Percentiles rank a stretch among this genome's conserved stretches.
These are phyloP conservation scores for Claviceps pusilla DNA, from an alignment of 2,329 filamentous ascomycete genomes.

Conservation along the genomic window DNA sequence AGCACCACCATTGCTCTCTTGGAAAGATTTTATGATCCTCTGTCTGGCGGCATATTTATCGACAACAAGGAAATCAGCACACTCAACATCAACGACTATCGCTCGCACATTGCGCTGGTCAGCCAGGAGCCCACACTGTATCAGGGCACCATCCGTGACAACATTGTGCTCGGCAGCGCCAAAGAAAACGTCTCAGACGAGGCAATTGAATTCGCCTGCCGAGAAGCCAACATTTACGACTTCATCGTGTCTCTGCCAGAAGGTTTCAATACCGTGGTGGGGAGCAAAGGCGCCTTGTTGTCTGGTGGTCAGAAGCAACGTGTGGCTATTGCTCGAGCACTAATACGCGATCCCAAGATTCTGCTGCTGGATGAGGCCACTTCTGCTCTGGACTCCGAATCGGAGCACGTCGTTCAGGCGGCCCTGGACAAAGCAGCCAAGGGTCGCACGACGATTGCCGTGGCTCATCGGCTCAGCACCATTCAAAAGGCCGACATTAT, in stretches of 20 bases:
- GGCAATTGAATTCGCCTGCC: slow-evolving; percentile 62
- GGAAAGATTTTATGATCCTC: slow-evolving; percentile 87
- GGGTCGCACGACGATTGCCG: slow-evolving; percentile 80
- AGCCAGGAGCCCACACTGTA: slow-evolving; percentile 91
- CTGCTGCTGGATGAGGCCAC: slow-evolving; percentile 74
- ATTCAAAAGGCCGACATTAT: slow-evolving; percentile 92
- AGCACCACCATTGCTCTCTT: slow-evolving; percentile 82
- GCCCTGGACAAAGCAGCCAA: slow-evolving; percentile 70
- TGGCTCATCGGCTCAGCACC: slow-evolving; percentile 80
- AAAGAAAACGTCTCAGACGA: slow-evolving; percentile 54
- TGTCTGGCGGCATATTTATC: slow-evolving; percentile 63
- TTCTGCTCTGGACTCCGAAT: slow-evolving; percentile 59
- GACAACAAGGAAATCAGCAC: slow-evolving; percentile 70
- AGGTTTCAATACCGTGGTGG: slow-evolving; percentile 72
- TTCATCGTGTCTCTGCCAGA: slow-evolving; percentile 79
- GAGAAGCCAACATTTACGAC: slow-evolving; percentile 83
- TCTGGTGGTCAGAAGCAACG: slow-evolving; percentile 92
- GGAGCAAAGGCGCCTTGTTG: slow-evolving; percentile 70
- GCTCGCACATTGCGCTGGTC: slow-evolving; percentile 70
- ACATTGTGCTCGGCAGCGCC: slow-evolving; percentile 67
- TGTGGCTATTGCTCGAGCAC: slow-evolving; percentile 78
- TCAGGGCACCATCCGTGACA: slow-evolving; percentile 80
- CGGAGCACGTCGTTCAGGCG: slow-evolving; percentile 65
- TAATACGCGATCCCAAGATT: slow-evolving; percentile 82
- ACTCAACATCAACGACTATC: slow-evolving; percentile 76